These are phyloP conservation scores for Cladophialophora chaetospira DNA, from an alignment of 2,329 filamentous ascomycete species.

Conservation along the genomic window DNA sequence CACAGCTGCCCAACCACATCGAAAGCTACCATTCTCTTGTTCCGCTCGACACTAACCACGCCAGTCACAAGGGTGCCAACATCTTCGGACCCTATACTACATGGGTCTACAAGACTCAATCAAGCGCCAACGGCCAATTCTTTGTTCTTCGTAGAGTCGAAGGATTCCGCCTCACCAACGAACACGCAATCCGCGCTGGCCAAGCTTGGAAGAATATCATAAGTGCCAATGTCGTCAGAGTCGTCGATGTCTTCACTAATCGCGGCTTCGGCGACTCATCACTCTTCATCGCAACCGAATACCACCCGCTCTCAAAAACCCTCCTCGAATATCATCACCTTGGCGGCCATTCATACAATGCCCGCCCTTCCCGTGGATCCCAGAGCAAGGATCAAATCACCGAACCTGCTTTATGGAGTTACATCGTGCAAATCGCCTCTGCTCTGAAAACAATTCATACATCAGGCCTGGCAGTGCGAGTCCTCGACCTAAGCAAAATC, in stretches of 20 bases:
- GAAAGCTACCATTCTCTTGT: conserved; percentile 93
- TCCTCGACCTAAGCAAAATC: conserved; percentile 85
- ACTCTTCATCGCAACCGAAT: conserved; percentile 89
- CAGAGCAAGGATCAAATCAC: conserved; percentile 56
- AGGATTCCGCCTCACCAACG: conserved; percentile 84
- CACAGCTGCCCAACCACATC: conserved; percentile 71
- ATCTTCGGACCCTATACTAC: conserved; percentile 80
- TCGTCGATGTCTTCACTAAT: conserved; percentile 92
- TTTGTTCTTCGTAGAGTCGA: conserved; percentile 87
- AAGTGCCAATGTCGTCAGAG: conserved; percentile 78
- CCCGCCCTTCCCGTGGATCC: conserved; percentile 44
- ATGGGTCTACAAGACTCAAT: conserved; percentile 94
- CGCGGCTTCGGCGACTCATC: conserved; percentile 93
- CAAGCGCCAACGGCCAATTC: conserved; percentile 82
- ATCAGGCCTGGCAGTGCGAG: conserved; percentile 77
- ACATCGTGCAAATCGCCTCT: conserved; percentile 87
- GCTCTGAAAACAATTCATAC: conserved; percentile 84
- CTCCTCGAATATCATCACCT: conserved; percentile 74
- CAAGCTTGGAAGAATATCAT: conserved; percentile 86
- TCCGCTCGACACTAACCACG: conserved; percentile 83
- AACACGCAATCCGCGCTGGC: conserved; percentile 81
- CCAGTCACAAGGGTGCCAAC: conserved; percentile 73
- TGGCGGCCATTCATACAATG: conserved; percentile 39
- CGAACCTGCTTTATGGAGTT: conserved; percentile 84
- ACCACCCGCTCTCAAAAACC: conserved; percentile 87